Base-by-base conservation (phyloP, 306 rosid species). In the Dalbergia cultrata region DNA sequence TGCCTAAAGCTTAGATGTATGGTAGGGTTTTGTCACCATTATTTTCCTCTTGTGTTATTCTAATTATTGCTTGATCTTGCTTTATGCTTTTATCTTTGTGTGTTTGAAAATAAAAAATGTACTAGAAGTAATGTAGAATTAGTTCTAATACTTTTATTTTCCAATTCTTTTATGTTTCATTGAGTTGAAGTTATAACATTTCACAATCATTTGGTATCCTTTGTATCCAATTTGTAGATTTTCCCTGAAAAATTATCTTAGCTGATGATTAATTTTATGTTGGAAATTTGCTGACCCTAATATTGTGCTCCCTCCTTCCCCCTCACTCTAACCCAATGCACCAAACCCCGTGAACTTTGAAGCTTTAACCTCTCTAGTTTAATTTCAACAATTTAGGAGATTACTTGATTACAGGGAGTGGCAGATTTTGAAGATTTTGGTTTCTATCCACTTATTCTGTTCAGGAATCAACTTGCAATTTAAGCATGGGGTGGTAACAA, bases 351-450 rank as follows among this genome's bases (percentile, higher is more conserved):
- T 78, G 11, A 44, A 68, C 33, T 43, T 31, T 68, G 35, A 67
- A 59, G 75, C 12, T 8, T 41, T 16, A 50, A 56, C 67, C 10
- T 54, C 10, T 54, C 75, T 8, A 67, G 57, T 78, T 33, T 67
- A 70, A 62, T 47, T 79, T 59, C 9, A 1, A 58, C 47, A 53
- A 75, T 44, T 74, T 21, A 45, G 44, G 69, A 58, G 43, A 59
- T 74, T 9, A 4, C 53, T 6, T 19, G 68, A 41, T 57, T 22
- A 21, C 6, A 7, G 37, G 71, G 72, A 62, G 49, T 45, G 9
- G 44, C 21, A 61, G 79, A 2, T 61, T 75, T 76, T 76, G 39
- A 22, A 64, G 39, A 18, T 64, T 76, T 76, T 76, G 39, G 43
- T 53, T 76, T 76, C 52, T 63, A 44, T 14, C 44, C 57, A 21